A percentile compares a stretch with the other conserved stretches of the same genome.
phyloP scores from a whole-genome alignment of 2,329 filamentous ascomycete species.

The Ophiostoma piceae region DNA sequence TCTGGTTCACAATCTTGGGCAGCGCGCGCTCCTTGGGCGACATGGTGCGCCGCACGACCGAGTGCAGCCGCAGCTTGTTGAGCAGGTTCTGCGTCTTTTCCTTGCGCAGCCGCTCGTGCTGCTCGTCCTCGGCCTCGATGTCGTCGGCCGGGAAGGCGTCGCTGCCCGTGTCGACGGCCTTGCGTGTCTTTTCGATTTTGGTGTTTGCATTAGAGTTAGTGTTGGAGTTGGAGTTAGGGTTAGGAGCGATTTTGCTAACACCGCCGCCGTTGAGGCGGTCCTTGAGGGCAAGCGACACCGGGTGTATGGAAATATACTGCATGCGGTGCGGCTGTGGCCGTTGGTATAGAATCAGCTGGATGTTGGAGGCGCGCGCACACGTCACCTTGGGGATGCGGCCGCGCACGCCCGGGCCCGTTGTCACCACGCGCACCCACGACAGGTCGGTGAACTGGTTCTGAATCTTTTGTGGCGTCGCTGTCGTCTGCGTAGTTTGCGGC shows the following conservation, averaged over 20 bases:
- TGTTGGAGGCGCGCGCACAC: constrained; percentile 64
- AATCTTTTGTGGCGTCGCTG: not conserved
- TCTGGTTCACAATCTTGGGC: constrained; percentile 77
- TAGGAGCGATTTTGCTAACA: not conserved
- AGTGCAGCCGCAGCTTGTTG: constrained; percentile 83
- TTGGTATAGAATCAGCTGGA: constrained; percentile 87
- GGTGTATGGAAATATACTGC: constrained; percentile 91
- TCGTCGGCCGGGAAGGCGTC: constrained; percentile 36
- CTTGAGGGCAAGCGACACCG: constrained; percentile 79
- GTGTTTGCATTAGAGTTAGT: not conserved
- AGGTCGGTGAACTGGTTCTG: constrained; percentile 44
- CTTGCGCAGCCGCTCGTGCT: constrained; percentile 53
- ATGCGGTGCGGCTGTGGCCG: constrained; percentile 78
- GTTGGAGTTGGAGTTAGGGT: not conserved
- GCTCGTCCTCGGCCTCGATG: constrained; percentile 68
- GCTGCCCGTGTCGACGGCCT: constrained; percentile 27
- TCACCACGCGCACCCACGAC: constrained; percentile 62
- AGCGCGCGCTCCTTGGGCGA: constrained; percentile 81
- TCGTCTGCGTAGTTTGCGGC: not conserved
- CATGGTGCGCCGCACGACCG: constrained; percentile 67
- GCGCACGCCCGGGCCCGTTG: constrained; percentile 45
- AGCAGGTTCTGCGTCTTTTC: constrained; percentile 62
- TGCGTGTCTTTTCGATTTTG: not conserved
- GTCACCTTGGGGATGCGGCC: constrained; percentile 61
- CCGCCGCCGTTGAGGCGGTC: constrained; percentile 51